phyloP scores from a whole-genome alignment of 73 alveolate genomes.

The Blepharisma japonicum region DNA sequence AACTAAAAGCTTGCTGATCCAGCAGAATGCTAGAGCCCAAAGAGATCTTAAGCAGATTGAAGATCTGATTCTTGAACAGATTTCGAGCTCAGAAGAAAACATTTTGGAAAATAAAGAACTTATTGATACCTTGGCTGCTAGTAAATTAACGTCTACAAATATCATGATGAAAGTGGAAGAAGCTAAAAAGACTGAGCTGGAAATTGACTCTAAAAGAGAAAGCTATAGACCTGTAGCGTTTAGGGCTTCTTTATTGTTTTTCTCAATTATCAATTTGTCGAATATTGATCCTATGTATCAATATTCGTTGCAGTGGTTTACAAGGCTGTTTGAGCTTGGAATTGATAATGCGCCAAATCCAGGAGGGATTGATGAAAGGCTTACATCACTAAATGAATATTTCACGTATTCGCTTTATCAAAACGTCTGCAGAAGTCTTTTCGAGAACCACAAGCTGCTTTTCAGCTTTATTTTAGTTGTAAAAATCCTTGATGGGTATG shows the following conservation, averaged over 20 bases:
- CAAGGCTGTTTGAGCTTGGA: conserved; percentile 95
- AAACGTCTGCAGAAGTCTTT: conserved; percentile 97
- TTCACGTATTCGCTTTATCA: conserved; percentile 96
- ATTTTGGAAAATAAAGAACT: conserved; percentile 94
- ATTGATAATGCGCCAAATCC: conserved; percentile 97
- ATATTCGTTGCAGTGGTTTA: conserved; percentile 99
- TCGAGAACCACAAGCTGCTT: conserved; percentile 96
- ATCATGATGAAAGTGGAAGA: conserved; percentile 93
- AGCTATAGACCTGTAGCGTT: conserved; percentile 99
- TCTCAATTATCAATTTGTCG: conserved; percentile 97
- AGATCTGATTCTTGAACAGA: conserved; percentile 90
- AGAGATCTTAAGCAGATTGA: conserved; percentile 89
- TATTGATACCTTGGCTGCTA: conserved; percentile 88
- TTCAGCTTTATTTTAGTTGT: conserved; percentile 95
- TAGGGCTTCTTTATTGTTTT: conserved; percentile 97
- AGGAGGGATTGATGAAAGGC: conserved; percentile 90
- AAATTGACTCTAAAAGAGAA: conserved; percentile 96
- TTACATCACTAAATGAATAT: conserved; percentile 84
- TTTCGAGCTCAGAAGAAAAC: conserved; percentile 86
- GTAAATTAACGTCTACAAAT: conserved; percentile 95
- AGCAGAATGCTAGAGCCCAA: conserved; percentile 77
- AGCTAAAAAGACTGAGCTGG: conserved; percentile 93
- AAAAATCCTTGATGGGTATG: conserved; percentile 83
- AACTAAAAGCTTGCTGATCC: conserved; percentile 57
- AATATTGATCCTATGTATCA: conserved; percentile 98